Percentiles rank a stretch among this genome's conserved stretches.
Conservation (phyloP, 106 monocot genomes). For the Alisma plantagoaquatica region DNA sequence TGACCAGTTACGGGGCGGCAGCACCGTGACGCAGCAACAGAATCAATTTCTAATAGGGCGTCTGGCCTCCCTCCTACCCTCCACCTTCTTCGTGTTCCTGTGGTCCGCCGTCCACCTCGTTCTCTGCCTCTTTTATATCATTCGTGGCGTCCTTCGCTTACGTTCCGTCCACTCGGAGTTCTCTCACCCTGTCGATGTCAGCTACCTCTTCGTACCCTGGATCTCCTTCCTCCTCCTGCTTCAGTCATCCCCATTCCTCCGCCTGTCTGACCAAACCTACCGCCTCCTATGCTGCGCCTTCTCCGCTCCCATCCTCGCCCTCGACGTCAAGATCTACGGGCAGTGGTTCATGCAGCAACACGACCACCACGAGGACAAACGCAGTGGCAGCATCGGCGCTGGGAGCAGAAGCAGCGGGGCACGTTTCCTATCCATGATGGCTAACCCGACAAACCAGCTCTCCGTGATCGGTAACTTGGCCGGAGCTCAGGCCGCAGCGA, state of each 20-base stretch:
- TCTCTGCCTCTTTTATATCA: constrained; percentile 29
- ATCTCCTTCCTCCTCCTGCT: constrained; percentile 41
- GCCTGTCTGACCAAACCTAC: constrained; percentile 1
- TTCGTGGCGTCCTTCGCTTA: constrained; percentile 29
- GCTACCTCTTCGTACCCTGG: constrained; percentile 49
- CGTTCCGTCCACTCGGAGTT: constrained; percentile 27
- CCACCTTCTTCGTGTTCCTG: constrained; percentile 28
- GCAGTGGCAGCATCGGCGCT: too few species aligned
- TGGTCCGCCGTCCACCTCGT: constrained; percentile 32
- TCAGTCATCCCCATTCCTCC: constrained; percentile 27
- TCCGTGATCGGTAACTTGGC: constrained; percentile 44
- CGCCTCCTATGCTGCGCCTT: constrained; percentile 23
- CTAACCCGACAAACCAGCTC: constrained; percentile 44
- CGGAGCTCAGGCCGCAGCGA: constrained; percentile 25
- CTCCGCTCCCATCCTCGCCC: constrained; percentile 26
- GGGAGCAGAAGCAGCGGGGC: too few species aligned
- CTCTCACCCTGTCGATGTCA: constrained; percentile 40
- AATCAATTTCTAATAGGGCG: not conserved
- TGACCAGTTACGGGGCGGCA: too few species aligned
- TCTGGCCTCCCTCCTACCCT: constrained; percentile 17
- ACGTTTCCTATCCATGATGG: constrained; percentile 33
- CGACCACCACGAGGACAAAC: too few species aligned
- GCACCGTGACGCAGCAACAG: not conserved
- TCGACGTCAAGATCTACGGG: constrained; percentile 47
- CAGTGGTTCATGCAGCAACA: constrained; percentile 52